Base-by-base conservation (phyloP, 371 early-diverging fungal species). In the Syncephalastrum sp. region DNA sequence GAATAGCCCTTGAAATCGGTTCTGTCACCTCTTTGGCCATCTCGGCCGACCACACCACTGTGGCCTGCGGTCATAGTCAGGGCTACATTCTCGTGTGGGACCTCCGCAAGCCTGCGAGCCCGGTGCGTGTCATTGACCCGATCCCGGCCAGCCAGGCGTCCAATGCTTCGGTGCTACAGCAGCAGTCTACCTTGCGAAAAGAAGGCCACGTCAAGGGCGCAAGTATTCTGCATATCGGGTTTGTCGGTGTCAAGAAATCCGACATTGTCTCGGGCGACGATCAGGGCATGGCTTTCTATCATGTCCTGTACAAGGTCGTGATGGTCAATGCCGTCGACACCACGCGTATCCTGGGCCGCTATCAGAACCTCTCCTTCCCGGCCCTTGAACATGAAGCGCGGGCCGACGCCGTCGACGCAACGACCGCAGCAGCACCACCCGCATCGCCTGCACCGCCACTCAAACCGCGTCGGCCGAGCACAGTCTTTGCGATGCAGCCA, bases 1-100 rank as follows among this genome's bases (percentile, higher is more conserved):
- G 25, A 10, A 27, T 55, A 83, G 84, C 80, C 14, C 61, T 82
- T 12, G 84, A 89, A 46, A 61, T 82, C 33, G 93, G 93, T 1
- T 73, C 88, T 1, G 90, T 90, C 5, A 90, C 88, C 3, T 79
- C 91, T 1, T 62, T 92, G 14, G 81, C 87, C 25, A 79, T 92
- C 16, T 88, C 90, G 12, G 68, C 84, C 3, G 90, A 91, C 60
- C 84, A 85, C 53, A 80, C 75, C 1, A 82, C 81, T 15, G 72
- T 91, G 64, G 86, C 79, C 1, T 83, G 83, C 58, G 93, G 93
- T 4, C 85, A 90, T 59, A 84, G 84, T 27, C 75, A 81, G 50
- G 93, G 93, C 5, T 70, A 79, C 54, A 84, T 92, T 53, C 68
- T 82, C 19, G 77, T 91, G 2, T 92, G 91, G 90, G 88, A 91